Evolutionary conservation across 2,329 filamentous ascomycete genomes (phyloP).

Genomic region (Botrytis pseudocinerea): DNA sequence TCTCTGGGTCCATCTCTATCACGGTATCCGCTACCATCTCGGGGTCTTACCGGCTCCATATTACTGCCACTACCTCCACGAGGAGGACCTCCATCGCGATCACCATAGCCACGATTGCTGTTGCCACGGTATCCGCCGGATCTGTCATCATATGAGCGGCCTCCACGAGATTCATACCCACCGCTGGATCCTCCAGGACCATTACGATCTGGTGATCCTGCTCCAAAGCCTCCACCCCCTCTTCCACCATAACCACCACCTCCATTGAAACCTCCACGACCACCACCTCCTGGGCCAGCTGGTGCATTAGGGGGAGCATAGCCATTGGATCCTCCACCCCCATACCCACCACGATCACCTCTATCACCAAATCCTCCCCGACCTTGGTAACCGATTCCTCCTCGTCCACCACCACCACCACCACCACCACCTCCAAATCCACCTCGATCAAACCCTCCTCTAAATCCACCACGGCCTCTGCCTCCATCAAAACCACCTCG

Average conservation of each 20-base stretch:
- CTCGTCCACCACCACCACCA: slow-evolving; percentile 33
- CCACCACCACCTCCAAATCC: slow-evolving; percentile 32
- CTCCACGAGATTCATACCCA: slow-evolving; percentile 55
- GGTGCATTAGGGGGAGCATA: slow-evolving; percentile 61
- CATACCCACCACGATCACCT: slow-evolving; percentile 36
- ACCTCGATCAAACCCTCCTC: slow-evolving; percentile 41
- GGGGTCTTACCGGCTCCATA: slow-evolving; percentile 75
- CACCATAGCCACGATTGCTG: slow-evolving; percentile 45
- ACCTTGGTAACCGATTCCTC: slow-evolving; percentile 40
- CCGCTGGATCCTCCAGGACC: slow-evolving; percentile 42
- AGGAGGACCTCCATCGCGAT: slow-evolving; percentile 41
- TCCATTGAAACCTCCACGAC: slow-evolving; percentile 43
- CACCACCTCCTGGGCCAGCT: slow-evolving; percentile 56
- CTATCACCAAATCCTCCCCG: slow-evolving; percentile 38
- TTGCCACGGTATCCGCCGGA: slow-evolving; percentile 48
- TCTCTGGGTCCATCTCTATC: slow-evolving; percentile 61
- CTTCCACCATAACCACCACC: slow-evolving; percentile 32
- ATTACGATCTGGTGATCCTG: slow-evolving; percentile 41
- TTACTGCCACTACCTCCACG: slow-evolving; percentile 63
- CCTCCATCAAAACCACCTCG: slow-evolving; percentile 52
- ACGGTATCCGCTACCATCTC: slow-evolving; percentile 55
- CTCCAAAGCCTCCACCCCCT: slow-evolving; percentile 36
- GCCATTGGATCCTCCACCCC: slow-evolving; percentile 46
- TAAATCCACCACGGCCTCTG: slow-evolving; percentile 53
- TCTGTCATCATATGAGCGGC: slow-evolving; percentile 63